Conservation (phyloP, 345 rosid genomes). For the Populus alba region DNA sequence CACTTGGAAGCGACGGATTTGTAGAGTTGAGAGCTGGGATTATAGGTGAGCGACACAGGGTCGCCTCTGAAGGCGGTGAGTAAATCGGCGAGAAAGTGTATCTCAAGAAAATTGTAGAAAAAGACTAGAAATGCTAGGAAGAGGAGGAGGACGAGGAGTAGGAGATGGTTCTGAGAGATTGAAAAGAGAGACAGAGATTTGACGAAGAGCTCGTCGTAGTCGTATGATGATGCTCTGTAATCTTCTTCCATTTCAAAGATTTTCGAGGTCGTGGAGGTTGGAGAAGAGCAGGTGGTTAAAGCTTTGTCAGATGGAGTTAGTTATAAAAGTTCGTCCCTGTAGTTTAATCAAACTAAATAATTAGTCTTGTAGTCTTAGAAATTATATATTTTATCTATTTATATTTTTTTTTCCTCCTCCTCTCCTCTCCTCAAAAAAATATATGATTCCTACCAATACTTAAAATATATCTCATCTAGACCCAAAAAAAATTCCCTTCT, state of each 20-base stretch:
- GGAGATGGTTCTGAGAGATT: slow-evolving; percentile 23
- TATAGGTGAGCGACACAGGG: slow-evolving; percentile 29
- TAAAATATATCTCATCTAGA: too few relatives aligned
- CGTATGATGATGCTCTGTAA: background rate
- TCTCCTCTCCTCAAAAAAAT: too few relatives aligned
- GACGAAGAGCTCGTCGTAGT: slow-evolving; percentile 34
- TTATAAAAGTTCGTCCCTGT: too few relatives aligned
- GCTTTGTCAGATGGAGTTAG: too few relatives aligned
- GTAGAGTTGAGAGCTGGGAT: slow-evolving; percentile 33
- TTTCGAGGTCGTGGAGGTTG: background rate
- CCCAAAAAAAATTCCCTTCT: too few relatives aligned
- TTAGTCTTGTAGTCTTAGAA: too few relatives aligned
- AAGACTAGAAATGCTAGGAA: slow-evolving; percentile 7
- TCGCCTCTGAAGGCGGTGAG: slow-evolving; percentile 32
- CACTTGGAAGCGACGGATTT: slow-evolving; percentile 36
- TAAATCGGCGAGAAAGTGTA: slow-evolving; percentile 37
- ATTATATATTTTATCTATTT: too few relatives aligned
- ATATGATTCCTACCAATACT: too few relatives aligned
- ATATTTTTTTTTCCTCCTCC: too few relatives aligned
- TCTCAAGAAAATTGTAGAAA: slow-evolving; percentile 37
- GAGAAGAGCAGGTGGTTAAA: too few relatives aligned
- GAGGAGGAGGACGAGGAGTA: background rate
- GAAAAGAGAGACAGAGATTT: slow-evolving; percentile 31
- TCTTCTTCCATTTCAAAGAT: background rate
- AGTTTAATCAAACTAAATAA: too few relatives aligned